Base-by-base conservation (phyloP, 2,329 filamentous ascomycete genomes). In the Phyllachora maydis region DNA sequence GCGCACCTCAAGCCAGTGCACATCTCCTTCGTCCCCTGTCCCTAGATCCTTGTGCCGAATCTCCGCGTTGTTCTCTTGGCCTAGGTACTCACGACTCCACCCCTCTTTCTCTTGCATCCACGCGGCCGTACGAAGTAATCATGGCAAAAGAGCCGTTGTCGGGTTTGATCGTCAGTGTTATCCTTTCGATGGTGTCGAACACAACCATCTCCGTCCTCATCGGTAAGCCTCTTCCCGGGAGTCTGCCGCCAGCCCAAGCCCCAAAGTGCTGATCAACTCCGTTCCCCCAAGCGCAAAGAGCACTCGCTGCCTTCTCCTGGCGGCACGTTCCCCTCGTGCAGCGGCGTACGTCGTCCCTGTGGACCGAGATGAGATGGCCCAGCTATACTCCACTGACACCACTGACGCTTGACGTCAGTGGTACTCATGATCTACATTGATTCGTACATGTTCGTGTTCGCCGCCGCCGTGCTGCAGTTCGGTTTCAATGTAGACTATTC, bases 341-440 rank as follows among this genome's bases (percentile, higher is more conserved):
- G 27, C 35, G 33, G 31, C 25, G n/a, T n/a, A n/a, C n/a, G n/a
- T n/a, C n/a, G n/a, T n/a, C n/a, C n/a, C n/a, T n/a, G n/a, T n/a
- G n/a, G n/a, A n/a, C n/a, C n/a, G n/a, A n/a, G n/a, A n/a, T n/a
- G n/a, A n/a, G n/a, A n/a, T n/a, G n/a, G n/a, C n/a, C n/a, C n/a
- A n/a, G n/a, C n/a, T n/a, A n/a, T n/a, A n/a, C n/a, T n/a, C n/a
- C n/a, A n/a, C n/a, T n/a, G n/a, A n/a, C n/a, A n/a, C n/a, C n/a
- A n/a, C n/a, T n/a, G n/a, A n/a, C n/a, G n/a, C n/a, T n/a, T n/a
- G n/a, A n/a, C n/a, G n/a, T n/a, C n/a, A n/a, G n/a, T 72, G 23
- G 54, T 71, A 22, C 46, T 72, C 19, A 47, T 54, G 7, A 64
- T 72, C 17, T 72, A 71, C 32, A 18, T 49, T 27, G 65, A 71